Percentiles rank a stretch among this genome's conserved stretches.
These are phyloP conservation scores for Torulaspora quercuum DNA, from an alignment of 805 yeast genomes.

Conservation along the genomic window DNA sequence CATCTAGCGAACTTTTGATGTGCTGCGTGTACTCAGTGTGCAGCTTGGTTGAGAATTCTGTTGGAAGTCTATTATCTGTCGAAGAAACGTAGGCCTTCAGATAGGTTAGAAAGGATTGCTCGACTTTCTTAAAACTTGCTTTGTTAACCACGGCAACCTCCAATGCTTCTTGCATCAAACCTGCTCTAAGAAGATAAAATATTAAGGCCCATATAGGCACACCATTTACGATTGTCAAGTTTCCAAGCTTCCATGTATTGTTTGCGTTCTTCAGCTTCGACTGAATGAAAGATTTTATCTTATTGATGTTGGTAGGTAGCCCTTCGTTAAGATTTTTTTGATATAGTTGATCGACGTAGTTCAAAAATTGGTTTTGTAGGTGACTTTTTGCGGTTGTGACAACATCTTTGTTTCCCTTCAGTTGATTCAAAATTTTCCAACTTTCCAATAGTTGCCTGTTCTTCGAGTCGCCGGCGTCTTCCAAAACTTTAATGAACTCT, in stretches of 20 bases:
- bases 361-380: conserved; percentile 74
- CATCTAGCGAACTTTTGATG: conserved; percentile 60
- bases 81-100: conserved; percentile 65
- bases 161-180: conserved; percentile 74
- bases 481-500: conserved; percentile 58
- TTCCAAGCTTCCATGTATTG: conserved; percentile 50
- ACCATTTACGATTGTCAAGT: conserved; percentile 68
- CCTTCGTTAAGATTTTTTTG: conserved; percentile 56
- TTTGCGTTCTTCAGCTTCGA: conserved; percentile 43
- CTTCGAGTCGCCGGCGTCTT: conserved; percentile 55
- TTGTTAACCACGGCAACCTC: conserved; percentile 60
- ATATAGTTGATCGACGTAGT: conserved; percentile 65
- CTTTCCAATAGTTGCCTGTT: conserved; percentile 70
- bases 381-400: conserved; percentile 54
- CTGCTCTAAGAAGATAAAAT: conserved; percentile 81
- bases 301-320: conserved; percentile 66
- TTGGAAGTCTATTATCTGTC: conserved; percentile 52
- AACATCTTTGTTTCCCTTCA: conserved; percentile 39
- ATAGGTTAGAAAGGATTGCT: conserved; percentile 77
- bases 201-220: conserved; percentile 92
- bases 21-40: conserved; percentile 81
- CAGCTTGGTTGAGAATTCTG: conserved; percentile 64
- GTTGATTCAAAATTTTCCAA: conserved; percentile 60
- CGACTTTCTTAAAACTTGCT: conserved; percentile 76
- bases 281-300: conserved; percentile 60